Evolutionary conservation across 2,329 filamentous ascomycete species (phyloP).

Genomic region (Nigrospora osmanthi): DNA sequence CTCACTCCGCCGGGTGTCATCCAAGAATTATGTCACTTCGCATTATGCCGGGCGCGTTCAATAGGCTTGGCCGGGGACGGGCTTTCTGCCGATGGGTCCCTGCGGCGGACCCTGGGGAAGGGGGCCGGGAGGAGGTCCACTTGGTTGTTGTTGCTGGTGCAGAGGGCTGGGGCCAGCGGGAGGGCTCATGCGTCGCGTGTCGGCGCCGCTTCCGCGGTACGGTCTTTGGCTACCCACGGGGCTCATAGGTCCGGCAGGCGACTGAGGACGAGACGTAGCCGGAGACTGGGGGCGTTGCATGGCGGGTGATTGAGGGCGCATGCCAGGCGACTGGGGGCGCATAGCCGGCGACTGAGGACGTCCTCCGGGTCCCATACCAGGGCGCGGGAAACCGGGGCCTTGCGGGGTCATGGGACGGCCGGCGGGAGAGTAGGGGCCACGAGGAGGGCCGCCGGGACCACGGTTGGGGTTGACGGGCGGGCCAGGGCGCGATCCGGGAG

Average conservation of each 20-base stretch:
- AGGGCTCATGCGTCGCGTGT: conserved; percentile 26
- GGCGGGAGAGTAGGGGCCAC: conserved; percentile 23
- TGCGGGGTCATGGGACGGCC: conserved; percentile 32
- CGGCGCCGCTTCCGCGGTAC: conserved; percentile 32
- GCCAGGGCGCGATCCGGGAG: conserved; percentile 34
- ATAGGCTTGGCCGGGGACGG: conserved; percentile 47
- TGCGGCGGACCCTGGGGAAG: conserved; percentile 22
- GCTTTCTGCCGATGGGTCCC: conserved; percentile 43
- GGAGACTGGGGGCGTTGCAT: conserved; percentile 15
- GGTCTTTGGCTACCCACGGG: conserved; percentile 18
- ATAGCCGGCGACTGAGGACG: conserved; percentile 20
- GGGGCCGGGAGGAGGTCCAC: too few relatives aligned
- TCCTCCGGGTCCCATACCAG: conserved; percentile 1
- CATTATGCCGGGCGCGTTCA: conserved; percentile 12
- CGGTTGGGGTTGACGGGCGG: conserved; percentile 41
- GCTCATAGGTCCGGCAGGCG: conserved; percentile 17
- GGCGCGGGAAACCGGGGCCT: conserved; percentile 13
- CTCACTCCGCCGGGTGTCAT: too few relatives aligned
- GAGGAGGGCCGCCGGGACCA: conserved; percentile 18
- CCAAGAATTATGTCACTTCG: too few relatives aligned
- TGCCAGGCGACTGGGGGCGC: conserved; percentile 16
- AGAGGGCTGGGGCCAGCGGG: conserved; percentile 34
- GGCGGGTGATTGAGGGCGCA: conserved; percentile 29
- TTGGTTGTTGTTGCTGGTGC: conserved; percentile 17
- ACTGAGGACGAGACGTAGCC: conserved; percentile 12